phyloP scores from a whole-genome alignment of 495 filamentous ascomycete genomes.

The Clavariopsis aquatica region DNA sequence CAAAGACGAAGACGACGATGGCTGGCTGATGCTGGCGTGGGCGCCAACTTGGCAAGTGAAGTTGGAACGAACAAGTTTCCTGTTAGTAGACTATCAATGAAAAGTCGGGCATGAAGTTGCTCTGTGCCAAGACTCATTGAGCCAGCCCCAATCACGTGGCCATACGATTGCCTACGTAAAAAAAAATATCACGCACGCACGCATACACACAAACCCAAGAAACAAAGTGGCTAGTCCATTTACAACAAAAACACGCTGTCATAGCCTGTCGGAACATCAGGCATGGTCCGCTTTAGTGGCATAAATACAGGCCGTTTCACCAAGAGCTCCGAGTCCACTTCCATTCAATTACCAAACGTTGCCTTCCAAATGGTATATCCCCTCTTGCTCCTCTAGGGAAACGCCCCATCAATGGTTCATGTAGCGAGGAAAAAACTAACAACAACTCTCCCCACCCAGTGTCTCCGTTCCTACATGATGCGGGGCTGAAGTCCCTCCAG shows the following conservation, averaged over 20 bases:
- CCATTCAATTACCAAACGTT: not conserved
- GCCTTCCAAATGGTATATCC: slow-evolving; percentile 3
- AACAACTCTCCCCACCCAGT: too few relatives aligned
- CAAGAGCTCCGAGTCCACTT: not conserved
- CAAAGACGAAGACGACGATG: too few relatives aligned
- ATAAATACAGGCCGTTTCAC: not conserved
- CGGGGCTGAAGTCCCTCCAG: not conserved
- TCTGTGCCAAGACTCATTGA: too few relatives aligned
- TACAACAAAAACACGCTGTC: slow-evolving; percentile 31
- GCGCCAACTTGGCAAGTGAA: too few relatives aligned
- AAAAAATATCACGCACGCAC: not conserved
- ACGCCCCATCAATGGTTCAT: not conserved
- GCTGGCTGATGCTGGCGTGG: too few relatives aligned
- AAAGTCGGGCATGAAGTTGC: too few relatives aligned
- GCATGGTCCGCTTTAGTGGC: not conserved
- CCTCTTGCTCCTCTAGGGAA: not conserved
- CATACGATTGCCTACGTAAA: not conserved
- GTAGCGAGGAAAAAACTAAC: too few relatives aligned
- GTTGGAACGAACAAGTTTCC: too few relatives aligned
- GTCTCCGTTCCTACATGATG: not conserved
- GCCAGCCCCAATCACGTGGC: too few relatives aligned
- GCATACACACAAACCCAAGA: too few relatives aligned
- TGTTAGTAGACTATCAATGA: too few relatives aligned
- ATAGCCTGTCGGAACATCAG: slow-evolving; percentile 17
- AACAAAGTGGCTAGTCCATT: slow-evolving; percentile 4